These are phyloP conservation scores for Colletotrichum sp. DNA, from an alignment of 2,329 filamentous ascomycete genomes.

Conservation along the genomic window DNA sequence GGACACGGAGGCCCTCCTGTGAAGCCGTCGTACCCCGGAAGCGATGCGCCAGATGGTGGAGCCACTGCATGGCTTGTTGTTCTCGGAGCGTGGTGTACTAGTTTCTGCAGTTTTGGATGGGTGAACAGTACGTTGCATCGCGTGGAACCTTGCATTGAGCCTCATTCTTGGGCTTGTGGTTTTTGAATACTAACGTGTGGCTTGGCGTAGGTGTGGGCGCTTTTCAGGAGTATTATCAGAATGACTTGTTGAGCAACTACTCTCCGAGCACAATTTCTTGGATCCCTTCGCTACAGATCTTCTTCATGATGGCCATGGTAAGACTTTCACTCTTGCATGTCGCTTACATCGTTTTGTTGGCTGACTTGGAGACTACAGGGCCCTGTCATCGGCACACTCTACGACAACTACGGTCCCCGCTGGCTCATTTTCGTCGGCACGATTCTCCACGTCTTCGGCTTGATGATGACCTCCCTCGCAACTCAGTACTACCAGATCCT, in stretches of 20 bases:
- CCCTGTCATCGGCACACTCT: conserved; percentile 66
- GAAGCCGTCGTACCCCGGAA: background rate
- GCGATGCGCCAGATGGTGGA: conserved; percentile 32
- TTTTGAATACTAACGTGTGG: background rate
- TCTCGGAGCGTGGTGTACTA: conserved; percentile 43
- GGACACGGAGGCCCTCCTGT: background rate
- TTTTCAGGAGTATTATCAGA: conserved; percentile 65
- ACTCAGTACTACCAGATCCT: conserved; percentile 46
- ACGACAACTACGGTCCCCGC: conserved; percentile 67
- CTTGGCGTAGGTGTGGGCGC: conserved; percentile 44
- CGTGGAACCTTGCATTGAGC: background rate
- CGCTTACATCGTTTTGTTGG: background rate
- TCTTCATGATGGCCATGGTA: conserved; percentile 57
- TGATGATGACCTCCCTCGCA: conserved; percentile 67
- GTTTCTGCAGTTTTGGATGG: conserved; percentile 47
- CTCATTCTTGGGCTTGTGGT: background rate
- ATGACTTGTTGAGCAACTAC: conserved; percentile 49
- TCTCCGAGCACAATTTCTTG: conserved; percentile 64
- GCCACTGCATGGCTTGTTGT: conserved; percentile 42
- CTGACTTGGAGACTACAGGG: conserved; percentile 41
- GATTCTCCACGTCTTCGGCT: conserved; percentile 61
- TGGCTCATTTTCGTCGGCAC: conserved; percentile 57
- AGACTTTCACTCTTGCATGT: conserved; percentile 26
- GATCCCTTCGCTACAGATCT: conserved; percentile 63
- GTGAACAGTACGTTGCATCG: conserved; percentile 29